Evolutionary conservation across 2,329 filamentous ascomycete species (phyloP).

Genomic region (Hymenotorrendiella dingleyae): DNA sequence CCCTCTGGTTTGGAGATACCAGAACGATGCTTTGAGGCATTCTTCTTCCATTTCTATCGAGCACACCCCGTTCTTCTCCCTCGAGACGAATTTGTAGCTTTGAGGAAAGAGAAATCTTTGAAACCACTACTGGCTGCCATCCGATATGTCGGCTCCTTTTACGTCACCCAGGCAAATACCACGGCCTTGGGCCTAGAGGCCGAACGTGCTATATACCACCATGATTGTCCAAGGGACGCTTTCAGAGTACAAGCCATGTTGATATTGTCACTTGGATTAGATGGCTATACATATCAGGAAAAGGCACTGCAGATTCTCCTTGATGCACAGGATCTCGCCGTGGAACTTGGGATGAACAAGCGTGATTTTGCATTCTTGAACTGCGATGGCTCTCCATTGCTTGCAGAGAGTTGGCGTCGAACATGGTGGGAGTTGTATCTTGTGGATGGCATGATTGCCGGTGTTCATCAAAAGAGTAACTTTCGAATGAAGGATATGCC

Average conservation of each 20-base stretch:
- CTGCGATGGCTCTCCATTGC: slow-evolving; percentile 56
- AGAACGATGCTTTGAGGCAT: slow-evolving; percentile 19
- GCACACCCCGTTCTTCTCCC: slow-evolving; percentile 20
- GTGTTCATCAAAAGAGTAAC: slow-evolving; percentile 65
- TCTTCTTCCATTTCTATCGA: slow-evolving; percentile 18
- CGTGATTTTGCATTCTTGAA: slow-evolving; percentile 58
- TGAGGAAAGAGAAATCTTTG: slow-evolving; percentile 10
- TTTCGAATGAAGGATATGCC: slow-evolving; percentile 60
- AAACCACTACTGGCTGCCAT: slow-evolving; percentile 16
- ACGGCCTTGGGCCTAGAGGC: slow-evolving; percentile 11
- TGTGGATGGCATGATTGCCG: slow-evolving; percentile 75
- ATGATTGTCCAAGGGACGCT: slow-evolving; percentile 18
- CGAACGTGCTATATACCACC: slow-evolving; percentile 11
- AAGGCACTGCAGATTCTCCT: slow-evolving; percentile 61
- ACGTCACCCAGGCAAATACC: slow-evolving; percentile 9
- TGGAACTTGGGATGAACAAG: slow-evolving; percentile 70
- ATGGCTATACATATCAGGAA: slow-evolving; percentile 66
- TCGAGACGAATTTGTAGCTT: slow-evolving; percentile 12
- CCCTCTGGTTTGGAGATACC: slow-evolving; percentile 20
- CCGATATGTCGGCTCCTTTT: slow-evolving; percentile 16
- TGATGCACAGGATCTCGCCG: slow-evolving; percentile 62
- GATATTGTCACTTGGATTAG: slow-evolving; percentile 68
- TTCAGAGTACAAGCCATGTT: slow-evolving; percentile 72
- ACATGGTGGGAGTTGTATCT: slow-evolving; percentile 75
- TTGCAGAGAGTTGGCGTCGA: slow-evolving; percentile 77